phyloP scores from a whole-genome alignment of 176 grass and related monocot species.

The Alloteropsis semialata region DNA sequence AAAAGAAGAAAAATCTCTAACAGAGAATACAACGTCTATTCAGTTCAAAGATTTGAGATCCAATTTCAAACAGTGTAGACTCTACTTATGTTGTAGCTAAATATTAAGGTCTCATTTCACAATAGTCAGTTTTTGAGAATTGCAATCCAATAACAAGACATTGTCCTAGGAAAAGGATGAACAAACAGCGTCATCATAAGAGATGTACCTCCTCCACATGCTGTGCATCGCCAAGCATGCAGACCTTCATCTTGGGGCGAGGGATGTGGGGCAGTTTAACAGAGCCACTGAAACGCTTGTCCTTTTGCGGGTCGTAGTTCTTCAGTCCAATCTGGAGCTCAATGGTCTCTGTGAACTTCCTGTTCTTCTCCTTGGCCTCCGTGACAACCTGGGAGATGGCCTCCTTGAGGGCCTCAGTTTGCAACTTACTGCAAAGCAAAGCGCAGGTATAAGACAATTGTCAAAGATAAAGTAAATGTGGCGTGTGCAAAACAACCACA shows the following conservation, averaged over 20 bases:
- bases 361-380: constrained; percentile 50
- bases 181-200: too few species aligned
- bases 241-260: constrained; percentile 74
- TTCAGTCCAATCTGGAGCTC: constrained; percentile 67
- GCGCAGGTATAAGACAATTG: not conserved
- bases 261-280: constrained; percentile 64
- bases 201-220: constrained; percentile 52
- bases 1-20: not conserved
- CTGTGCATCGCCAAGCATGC: constrained; percentile 69
- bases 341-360: constrained; percentile 49
- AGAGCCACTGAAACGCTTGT: constrained; percentile 66
- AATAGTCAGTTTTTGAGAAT: not conserved
- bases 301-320: constrained; percentile 68
- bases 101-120: not conserved
- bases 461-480: not conserved
- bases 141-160: not conserved
- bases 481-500: not conserved
- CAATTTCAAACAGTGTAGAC: not conserved
- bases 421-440: constrained; percentile 47
- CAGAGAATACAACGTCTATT: not conserved
- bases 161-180: not conserved
- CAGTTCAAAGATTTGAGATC: not conserved
- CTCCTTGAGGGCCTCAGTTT: constrained; percentile 46
- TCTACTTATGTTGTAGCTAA: too few species aligned
- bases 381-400: constrained; percentile 43